Conservation (phyloP, 2,329 filamentous ascomycete genomes). For the Aaosphaeria pasadenensis region DNA sequence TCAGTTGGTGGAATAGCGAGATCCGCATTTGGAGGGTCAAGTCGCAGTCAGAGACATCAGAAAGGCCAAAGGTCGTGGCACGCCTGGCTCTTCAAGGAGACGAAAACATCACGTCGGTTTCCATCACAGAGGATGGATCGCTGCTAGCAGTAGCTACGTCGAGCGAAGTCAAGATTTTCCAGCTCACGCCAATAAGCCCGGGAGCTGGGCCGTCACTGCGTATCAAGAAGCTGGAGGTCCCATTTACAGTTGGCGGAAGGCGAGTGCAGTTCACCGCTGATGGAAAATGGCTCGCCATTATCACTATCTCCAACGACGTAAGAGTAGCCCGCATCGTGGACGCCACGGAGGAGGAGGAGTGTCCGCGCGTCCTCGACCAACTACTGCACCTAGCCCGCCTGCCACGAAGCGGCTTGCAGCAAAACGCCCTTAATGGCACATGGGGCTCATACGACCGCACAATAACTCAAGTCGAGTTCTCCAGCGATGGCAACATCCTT, state of each 20-base stretch:
- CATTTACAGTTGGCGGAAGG: conserved; percentile 64
- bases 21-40: conserved; percentile 75
- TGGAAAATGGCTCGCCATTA: conserved; percentile 64
- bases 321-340: conserved; percentile 46
- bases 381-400: conserved; percentile 39
- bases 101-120: conserved; percentile 75
- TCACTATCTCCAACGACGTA: conserved; percentile 45
- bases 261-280: conserved; percentile 68
- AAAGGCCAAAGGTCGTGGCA: conserved; percentile 42
- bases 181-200: conserved; percentile 54
- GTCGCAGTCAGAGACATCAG: conserved; percentile 44
- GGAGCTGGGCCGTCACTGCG: conserved; percentile 60
- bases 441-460: conserved; percentile 74
- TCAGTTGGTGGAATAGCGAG: conserved; percentile 91
- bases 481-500: conserved; percentile 73
- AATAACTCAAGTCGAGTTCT: conserved; percentile 74
- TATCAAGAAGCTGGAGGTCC: conserved; percentile 68
- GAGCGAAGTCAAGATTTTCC: conserved; percentile 74
- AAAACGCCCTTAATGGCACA: conserved; percentile 55
- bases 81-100: conserved; percentile 55
- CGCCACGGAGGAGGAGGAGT: conserved; percentile 39
- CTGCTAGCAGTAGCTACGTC: conserved; percentile 74
- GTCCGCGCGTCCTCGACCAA: conserved; percentile 36
- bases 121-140: conserved; percentile 68
- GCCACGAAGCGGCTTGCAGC: conserved; percentile 20